Conservation (phyloP, 441 rosid species). For the Populus trichocarpa region DNA sequence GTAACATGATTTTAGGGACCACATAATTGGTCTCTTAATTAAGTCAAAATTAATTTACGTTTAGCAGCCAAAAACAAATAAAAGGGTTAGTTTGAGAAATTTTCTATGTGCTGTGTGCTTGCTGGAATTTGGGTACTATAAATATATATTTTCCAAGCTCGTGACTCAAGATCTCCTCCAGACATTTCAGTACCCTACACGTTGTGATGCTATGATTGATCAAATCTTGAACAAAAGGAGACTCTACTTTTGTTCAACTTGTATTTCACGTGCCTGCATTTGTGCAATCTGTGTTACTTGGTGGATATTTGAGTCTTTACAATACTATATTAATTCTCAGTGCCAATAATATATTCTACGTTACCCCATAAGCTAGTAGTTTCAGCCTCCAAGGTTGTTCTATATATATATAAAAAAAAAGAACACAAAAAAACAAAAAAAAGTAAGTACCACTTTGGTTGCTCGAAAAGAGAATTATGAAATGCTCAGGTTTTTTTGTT, state of each 20-base stretch:
- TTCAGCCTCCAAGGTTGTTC: too few relatives aligned
- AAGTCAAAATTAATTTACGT: neutral
- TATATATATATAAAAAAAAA: too few relatives aligned
- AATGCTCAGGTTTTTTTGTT: too few relatives aligned
- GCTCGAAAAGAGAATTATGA: too few relatives aligned
- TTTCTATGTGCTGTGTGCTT: constrained; percentile 6
- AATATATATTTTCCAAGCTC: constrained; percentile 5
- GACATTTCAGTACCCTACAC: constrained; percentile 35
- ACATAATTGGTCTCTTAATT: constrained; percentile 33
- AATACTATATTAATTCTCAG: too few relatives aligned
- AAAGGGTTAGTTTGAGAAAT: neutral
- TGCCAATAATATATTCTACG: too few relatives aligned
- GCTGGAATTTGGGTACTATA: constrained; percentile 11
- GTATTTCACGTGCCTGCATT: constrained; percentile 19
- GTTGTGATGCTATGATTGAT: constrained; percentile 37
- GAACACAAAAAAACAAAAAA: too few relatives aligned
- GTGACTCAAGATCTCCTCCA: constrained; percentile 26
- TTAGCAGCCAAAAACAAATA: neutral
- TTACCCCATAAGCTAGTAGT: too few relatives aligned
- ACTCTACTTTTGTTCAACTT: neutral
- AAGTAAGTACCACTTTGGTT: too few relatives aligned
- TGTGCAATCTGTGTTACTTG: neutral
- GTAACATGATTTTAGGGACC: constrained; percentile 53
- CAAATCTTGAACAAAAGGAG: constrained; percentile 15
- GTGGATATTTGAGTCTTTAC: too few relatives aligned